Conservation (phyloP, 345 rosid genomes). For the Linum lewisii region DNA sequence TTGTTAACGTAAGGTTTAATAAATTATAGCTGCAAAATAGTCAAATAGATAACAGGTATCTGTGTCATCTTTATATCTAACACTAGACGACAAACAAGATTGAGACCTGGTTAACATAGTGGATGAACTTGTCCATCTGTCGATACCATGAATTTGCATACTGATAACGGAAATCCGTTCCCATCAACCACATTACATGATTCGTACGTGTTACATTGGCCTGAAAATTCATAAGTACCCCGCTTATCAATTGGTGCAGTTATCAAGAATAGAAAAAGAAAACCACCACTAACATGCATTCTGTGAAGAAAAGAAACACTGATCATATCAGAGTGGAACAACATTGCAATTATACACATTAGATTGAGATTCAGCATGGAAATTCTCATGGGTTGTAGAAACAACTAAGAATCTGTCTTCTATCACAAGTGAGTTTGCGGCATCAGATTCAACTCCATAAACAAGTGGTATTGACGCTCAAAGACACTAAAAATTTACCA, state of each 20-base stretch:
- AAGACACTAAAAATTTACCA: neutral
- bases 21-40: neutral
- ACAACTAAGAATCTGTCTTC: neutral
- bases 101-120: slow-evolving; percentile 78
- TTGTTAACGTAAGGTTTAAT: too few relatives aligned
- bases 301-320: neutral
- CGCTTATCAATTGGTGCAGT: neutral
- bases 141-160: slow-evolving; percentile 89
- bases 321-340: neutral
- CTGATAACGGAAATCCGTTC: slow-evolving; percentile 95
- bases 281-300: neutral
- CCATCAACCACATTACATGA: slow-evolving; percentile 97
- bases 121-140: slow-evolving; percentile 91
- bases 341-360: neutral
- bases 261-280: neutral
- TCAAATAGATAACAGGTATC: neutral
- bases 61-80: neutral
- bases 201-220: slow-evolving; percentile 82
- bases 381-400: neutral
- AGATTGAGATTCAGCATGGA: neutral
- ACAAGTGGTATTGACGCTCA: neutral
- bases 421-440: neutral
- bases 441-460: neutral
- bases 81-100: neutral
- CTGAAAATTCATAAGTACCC: slow-evolving; percentile 31